Conservation (phyloP, 257 asterid species). For the Rauvolfia tetraphylla region DNA sequence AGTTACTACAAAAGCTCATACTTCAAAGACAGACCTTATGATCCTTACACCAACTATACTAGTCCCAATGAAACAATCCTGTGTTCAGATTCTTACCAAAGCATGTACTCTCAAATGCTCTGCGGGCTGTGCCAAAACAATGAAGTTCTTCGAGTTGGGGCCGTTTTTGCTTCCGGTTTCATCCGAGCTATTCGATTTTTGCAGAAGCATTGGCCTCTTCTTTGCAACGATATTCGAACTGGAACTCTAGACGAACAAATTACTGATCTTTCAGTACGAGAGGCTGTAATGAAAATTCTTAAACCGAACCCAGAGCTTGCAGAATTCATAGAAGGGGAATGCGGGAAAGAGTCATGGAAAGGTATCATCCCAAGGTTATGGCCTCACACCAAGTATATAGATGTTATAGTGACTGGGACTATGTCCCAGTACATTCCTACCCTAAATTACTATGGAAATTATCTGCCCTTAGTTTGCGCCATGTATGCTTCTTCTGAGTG, state of each 20-base stretch:
- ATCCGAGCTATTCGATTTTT: constrained; percentile 42
- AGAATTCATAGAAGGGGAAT: constrained; percentile 32
- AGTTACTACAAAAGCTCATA: constrained; percentile 36
- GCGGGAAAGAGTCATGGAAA: constrained; percentile 33
- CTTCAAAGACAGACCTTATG: constrained; percentile 30
- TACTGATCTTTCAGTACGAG: constrained; percentile 27
- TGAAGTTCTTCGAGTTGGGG: constrained; percentile 39
- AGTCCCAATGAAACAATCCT: constrained; percentile 40
- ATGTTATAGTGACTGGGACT: constrained; percentile 43
- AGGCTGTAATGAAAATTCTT: constrained; percentile 32
- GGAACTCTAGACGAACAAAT: constrained; percentile 28
- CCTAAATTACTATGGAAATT: constrained; percentile 40
- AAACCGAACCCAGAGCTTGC: constrained; percentile 34
- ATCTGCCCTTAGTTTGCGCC: constrained; percentile 40
- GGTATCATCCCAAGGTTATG: constrained; percentile 39
- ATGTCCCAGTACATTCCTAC: constrained; percentile 44
- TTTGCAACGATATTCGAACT: constrained; percentile 33
- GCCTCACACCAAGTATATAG: constrained; percentile 41
- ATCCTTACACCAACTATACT: constrained; percentile 41
- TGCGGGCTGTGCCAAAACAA: constrained; percentile 35
- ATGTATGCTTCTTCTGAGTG: constrained; percentile 45
- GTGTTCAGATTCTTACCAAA: constrained; percentile 39
- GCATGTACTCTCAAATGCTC: constrained; percentile 50
- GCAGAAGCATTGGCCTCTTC: constrained; percentile 33
- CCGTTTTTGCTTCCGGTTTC: constrained; percentile 42